Conservation (phyloP, 164 flowering plant species). For the Cinnamomum micranthum region DNA sequence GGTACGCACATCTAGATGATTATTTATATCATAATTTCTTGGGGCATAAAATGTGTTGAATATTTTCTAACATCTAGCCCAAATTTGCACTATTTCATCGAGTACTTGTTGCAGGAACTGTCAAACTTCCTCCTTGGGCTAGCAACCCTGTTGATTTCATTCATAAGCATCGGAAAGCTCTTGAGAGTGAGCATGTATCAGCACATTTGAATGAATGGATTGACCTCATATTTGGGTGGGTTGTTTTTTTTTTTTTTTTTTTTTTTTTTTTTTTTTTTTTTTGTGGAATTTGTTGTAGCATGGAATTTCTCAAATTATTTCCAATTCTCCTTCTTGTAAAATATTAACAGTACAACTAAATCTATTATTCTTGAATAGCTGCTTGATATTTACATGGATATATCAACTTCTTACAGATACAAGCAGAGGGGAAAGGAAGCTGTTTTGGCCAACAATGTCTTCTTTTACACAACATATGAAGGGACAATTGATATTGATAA, state of each 20-base stretch:
- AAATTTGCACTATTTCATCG: background rate
- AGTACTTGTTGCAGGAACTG: conserved; percentile 49
- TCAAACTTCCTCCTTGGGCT: conserved; percentile 96
- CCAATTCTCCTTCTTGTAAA: background rate
- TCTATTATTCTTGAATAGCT: background rate
- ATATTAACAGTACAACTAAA: background rate
- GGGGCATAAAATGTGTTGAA: background rate
- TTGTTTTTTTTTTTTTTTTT: background rate
- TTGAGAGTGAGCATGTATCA: conserved; percentile 97
- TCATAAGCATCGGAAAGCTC: conserved; percentile 92
- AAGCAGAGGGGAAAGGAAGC: conserved; percentile 99
- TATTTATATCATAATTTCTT: background rate
- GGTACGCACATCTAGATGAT: conserved; percentile 86
- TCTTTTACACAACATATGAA: conserved; percentile 94
- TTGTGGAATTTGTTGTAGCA: background rate
- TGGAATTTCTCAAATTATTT: background rate
- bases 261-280: too few relatives aligned
- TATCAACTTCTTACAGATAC: conserved; percentile 45
- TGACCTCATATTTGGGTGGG: conserved; percentile 97
- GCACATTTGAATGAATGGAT: conserved; percentile 98
- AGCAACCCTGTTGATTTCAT: conserved; percentile 81
- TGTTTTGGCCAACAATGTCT: conserved; percentile 79
- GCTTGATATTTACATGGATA: conserved; percentile 4
- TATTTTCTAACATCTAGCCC: background rate
- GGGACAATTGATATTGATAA: conserved; percentile 95